Evolutionary conservation across 495 filamentous ascomycete genomes (phyloP).

Genomic region (Monascus purpureus): DNA sequence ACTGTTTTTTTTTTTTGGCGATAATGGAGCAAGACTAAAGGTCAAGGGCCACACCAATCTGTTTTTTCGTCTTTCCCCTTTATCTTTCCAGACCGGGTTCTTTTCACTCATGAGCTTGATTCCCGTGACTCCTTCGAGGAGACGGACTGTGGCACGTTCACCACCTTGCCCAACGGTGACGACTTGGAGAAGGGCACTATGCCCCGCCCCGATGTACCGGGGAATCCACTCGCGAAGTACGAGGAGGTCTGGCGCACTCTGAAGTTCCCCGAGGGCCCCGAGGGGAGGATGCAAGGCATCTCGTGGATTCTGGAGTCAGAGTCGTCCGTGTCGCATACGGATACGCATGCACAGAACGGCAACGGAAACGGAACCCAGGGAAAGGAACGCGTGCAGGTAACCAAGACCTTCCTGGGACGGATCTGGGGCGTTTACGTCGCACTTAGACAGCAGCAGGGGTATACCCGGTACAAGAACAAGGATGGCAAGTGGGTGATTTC

Average conservation of each 20-base stretch:
- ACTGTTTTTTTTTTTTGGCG: too few species aligned
- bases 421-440: neutral
- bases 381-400: neutral
- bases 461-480: neutral
- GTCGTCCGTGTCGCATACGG: neutral
- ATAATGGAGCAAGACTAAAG: too few species aligned
- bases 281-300: conserved; percentile 10
- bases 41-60: too few species aligned
- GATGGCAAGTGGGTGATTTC: neutral
- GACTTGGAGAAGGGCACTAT: conserved; percentile 27
- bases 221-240: conserved; percentile 18
- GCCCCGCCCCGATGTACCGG: conserved; percentile 24
- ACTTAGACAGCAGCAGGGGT: neutral
- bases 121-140: conserved; percentile 23
- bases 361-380: neutral
- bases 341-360: neutral
- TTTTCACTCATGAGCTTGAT: conserved; percentile 29
- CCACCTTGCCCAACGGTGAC: conserved; percentile 23
- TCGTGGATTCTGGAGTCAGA: conserved; percentile 26
- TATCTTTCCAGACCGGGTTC: conserved; percentile 21
- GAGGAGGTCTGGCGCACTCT: conserved; percentile 29
- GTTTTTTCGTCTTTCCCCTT: too few species aligned
- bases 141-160: conserved; percentile 25
- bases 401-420: neutral
- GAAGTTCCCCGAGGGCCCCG: conserved; percentile 10